Evolutionary conservation across 257 asterid genomes (phyloP), one percentile per base, ranked within the genome.

Genomic region (Petunia secreta): DNA sequence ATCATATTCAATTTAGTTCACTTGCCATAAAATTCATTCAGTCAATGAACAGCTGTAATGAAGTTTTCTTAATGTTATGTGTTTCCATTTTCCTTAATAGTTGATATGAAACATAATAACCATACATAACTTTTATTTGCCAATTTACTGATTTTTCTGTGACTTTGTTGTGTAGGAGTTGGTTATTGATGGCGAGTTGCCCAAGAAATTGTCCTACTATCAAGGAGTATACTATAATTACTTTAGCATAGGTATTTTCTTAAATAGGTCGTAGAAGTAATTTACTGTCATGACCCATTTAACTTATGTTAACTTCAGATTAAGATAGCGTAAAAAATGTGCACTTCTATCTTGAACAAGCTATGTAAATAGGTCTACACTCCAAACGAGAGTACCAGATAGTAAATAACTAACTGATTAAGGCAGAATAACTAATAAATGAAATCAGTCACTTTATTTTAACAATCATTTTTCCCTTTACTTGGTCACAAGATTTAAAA

Each of bases 201-300:
- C 98, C 3, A 96, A 93, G 81, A 89, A 86, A 82, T 85, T 84
- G 81, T 87, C 92, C 80, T 90, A 90, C 88, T 89, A 93, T 77
- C 90, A 92, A 86, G 99, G 99, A 80, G 98, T 95, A 78, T 93
- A 90, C 81, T 95, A 95, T 87, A 95, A 95, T 85, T 95, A 95
- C 88, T 95, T 95, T 89, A 95, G 99, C 96, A 89, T 95, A 87
- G 99, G 99, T 95, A 80, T 75, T 80, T 41, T 50, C 14, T 44
- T 25, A 8, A 25, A 69, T 69, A 69, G 41, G 50, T 48, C 78
- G 48, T 34, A 48, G 46, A 50, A 50, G 7, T 50, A 73, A 73
- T 73, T 6, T 9, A 50, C 62, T 36, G 36, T 73, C 62, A 73
- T 48, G 62, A 34, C 78, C 50, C 62, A 73, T 50, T 13, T 50